Conservation (phyloP, 176 grass and related monocot species). For the Musa itinerans region DNA sequence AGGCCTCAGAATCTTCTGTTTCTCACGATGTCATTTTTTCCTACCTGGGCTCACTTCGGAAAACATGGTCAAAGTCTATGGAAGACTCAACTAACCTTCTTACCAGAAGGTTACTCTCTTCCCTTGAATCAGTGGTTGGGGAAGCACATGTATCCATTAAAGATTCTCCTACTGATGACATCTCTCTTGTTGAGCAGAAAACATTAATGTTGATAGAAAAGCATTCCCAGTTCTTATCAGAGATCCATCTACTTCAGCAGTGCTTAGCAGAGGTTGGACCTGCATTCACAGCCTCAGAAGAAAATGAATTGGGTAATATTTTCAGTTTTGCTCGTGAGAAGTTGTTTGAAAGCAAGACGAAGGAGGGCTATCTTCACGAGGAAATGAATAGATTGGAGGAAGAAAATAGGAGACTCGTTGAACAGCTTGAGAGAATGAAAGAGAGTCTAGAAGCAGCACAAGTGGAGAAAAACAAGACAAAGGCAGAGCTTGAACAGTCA, state of each 20-base stretch:
- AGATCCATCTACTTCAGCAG: slow-evolving; percentile 56
- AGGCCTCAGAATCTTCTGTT: slow-evolving; percentile 34
- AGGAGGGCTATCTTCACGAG: slow-evolving; percentile 42
- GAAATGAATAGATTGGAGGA: slow-evolving; percentile 32
- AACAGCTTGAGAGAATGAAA: slow-evolving; percentile 53
- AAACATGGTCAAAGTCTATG: slow-evolving; percentile 17
- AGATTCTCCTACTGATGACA: slow-evolving; percentile 24
- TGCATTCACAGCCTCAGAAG: slow-evolving; percentile 30
- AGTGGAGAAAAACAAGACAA: slow-evolving; percentile 52
- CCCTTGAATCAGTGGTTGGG: slow-evolving; percentile 44
- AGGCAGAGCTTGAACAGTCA: slow-evolving; percentile 59
- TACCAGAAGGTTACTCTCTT: slow-evolving; percentile 40
- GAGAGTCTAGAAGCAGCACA: slow-evolving; percentile 40
- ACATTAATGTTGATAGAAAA: slow-evolving; percentile 41
- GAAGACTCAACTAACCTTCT: slow-evolving; percentile 42
- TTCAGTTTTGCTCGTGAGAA: slow-evolving; percentile 38
- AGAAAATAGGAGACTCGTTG: slow-evolving; percentile 48
- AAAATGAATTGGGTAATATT: slow-evolving; percentile 27
- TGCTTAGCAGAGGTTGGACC: slow-evolving; percentile 50
- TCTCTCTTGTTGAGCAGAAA: slow-evolving; percentile 59
- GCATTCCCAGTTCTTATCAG: slow-evolving; percentile 42
- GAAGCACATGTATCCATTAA: slow-evolving; percentile 29
- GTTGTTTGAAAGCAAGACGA: slow-evolving; percentile 72
- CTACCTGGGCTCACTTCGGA: slow-evolving; percentile 37
- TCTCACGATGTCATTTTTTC: slow-evolving; percentile 48